Percentiles rank a stretch among this genome's conserved stretches.
phyloP scores from a whole-genome alignment of 495 filamentous ascomycete genomes.

The Hyaloscypha hepaticicola region DNA sequence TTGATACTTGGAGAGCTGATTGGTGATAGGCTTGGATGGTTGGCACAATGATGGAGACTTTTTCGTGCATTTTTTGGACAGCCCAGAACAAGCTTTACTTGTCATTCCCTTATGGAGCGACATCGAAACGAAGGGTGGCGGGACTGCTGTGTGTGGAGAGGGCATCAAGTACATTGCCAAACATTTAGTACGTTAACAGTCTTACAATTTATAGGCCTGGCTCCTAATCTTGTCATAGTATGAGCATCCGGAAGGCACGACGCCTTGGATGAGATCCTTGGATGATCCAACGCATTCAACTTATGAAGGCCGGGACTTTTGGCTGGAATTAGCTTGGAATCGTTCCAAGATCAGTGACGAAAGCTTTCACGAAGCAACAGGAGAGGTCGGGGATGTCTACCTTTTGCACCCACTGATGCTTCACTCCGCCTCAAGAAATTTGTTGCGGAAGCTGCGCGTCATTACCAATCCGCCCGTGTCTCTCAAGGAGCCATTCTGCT shows the following conservation, averaged over 20 bases:
- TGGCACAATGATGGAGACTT: slow-evolving; percentile 82
- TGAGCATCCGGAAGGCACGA: slow-evolving; percentile 67
- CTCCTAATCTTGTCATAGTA: slow-evolving; percentile 30
- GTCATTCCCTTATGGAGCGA: slow-evolving; percentile 71
- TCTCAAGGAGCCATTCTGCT: slow-evolving; percentile 61
- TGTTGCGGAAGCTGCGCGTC: slow-evolving; percentile 56
- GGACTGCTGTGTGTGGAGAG: slow-evolving; percentile 63
- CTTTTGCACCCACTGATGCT: slow-evolving; percentile 74
- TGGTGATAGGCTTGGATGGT: slow-evolving; percentile 42
- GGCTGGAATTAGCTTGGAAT: slow-evolving; percentile 46
- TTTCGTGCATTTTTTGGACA: slow-evolving; percentile 74
- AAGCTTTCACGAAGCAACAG: slow-evolving; percentile 65
- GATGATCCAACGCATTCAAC: slow-evolving; percentile 39
- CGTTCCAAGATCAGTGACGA: slow-evolving; percentile 33
- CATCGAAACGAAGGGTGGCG: slow-evolving; percentile 59
- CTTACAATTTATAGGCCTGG: neutral
- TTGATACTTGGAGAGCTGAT: neutral
- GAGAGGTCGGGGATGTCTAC: slow-evolving; percentile 64
- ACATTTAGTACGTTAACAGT: slow-evolving; percentile 41
- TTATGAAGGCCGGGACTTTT: slow-evolving; percentile 52
- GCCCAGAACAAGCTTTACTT: slow-evolving; percentile 67
- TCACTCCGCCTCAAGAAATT: slow-evolving; percentile 63
- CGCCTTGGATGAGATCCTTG: slow-evolving; percentile 59
- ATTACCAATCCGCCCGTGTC: slow-evolving; percentile 73
- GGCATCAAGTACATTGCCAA: slow-evolving; percentile 57